Evolutionary conservation across 345 rosid species (phyloP).

Genomic region (Leavenworthia alabamica): DNA sequence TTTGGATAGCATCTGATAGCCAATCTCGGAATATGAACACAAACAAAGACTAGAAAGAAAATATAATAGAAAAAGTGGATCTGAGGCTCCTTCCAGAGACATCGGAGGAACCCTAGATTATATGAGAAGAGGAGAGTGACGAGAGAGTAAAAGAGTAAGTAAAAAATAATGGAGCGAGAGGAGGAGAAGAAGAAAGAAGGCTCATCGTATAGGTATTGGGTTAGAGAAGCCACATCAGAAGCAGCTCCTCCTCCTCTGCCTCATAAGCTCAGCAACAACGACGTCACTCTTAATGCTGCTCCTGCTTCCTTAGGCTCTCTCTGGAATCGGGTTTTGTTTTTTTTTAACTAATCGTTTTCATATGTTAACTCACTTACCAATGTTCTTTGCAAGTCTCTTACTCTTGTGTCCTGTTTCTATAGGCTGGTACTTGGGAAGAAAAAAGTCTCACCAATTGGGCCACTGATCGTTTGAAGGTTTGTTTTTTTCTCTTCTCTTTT

Average conservation of each 20-base stretch:
- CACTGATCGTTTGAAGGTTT: constrained; percentile 64
- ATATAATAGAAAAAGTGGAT: constrained; percentile 23
- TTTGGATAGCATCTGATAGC: neutral
- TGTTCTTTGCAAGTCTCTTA: neutral
- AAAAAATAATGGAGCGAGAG: constrained; percentile 37
- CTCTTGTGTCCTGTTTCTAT: neutral
- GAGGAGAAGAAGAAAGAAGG: constrained; percentile 34
- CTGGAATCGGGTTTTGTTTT: constrained; percentile 62
- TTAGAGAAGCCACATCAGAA: constrained; percentile 57
- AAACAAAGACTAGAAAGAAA: neutral
- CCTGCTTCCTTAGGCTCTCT: constrained; percentile 54
- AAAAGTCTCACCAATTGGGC: constrained; percentile 85
- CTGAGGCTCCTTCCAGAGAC: constrained; percentile 29
- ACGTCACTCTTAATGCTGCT: constrained; percentile 27
- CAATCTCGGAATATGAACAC: neutral
- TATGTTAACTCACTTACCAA: neutral
- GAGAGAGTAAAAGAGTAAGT: neutral
- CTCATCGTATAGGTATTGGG: constrained; percentile 79
- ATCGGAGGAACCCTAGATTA: constrained; percentile 31
- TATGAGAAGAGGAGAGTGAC: constrained; percentile 9
- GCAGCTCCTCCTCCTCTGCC: constrained; percentile 84
- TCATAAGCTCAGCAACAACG: constrained; percentile 45
- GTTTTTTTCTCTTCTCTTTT: neutral
- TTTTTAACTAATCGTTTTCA: neutral
- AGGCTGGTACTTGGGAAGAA: constrained; percentile 99